These are phyloP conservation scores for Glycine latifolia DNA, from an alignment of 306 rosid genomes.

Conservation along the genomic window DNA sequence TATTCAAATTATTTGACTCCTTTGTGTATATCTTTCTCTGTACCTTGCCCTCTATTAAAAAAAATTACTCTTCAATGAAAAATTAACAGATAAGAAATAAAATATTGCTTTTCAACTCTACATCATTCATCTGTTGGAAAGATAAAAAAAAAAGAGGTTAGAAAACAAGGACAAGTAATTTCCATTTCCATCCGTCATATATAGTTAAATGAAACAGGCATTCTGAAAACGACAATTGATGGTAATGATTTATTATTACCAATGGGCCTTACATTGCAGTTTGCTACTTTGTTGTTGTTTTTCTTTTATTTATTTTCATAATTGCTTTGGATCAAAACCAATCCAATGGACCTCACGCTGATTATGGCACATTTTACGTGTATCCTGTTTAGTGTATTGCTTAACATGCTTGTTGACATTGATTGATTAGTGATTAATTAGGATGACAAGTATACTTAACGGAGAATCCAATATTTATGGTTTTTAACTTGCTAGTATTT, in stretches of 20 bases:
- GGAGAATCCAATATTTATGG: too few species aligned
- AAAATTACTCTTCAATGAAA: not conserved
- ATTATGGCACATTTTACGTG: not conserved
- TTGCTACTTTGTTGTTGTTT: not conserved
- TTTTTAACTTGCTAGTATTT: too few species aligned
- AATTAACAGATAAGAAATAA: not conserved
- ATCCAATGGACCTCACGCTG: constrained; percentile 23
- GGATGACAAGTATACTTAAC: too few species aligned
- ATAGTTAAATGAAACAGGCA: not conserved
- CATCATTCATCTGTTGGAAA: not conserved
- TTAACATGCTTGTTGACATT: too few species aligned
- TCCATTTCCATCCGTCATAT: not conserved
- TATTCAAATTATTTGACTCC: not conserved
- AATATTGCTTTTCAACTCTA: not conserved
- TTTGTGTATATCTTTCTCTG: not conserved
- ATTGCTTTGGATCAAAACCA: constrained; percentile 1
- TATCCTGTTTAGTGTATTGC: not conserved
- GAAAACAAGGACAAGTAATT: not conserved
- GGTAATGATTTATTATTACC: not conserved
- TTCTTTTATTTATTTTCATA: not conserved
- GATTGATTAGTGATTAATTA: too few species aligned
- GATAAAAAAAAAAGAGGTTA: not conserved
- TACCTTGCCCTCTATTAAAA: not conserved
- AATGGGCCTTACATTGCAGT: not conserved
- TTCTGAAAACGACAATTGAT: not conserved